Conservation (phyloP, 768 basidiomycete genomes). For the Termitomyces sp. region DNA sequence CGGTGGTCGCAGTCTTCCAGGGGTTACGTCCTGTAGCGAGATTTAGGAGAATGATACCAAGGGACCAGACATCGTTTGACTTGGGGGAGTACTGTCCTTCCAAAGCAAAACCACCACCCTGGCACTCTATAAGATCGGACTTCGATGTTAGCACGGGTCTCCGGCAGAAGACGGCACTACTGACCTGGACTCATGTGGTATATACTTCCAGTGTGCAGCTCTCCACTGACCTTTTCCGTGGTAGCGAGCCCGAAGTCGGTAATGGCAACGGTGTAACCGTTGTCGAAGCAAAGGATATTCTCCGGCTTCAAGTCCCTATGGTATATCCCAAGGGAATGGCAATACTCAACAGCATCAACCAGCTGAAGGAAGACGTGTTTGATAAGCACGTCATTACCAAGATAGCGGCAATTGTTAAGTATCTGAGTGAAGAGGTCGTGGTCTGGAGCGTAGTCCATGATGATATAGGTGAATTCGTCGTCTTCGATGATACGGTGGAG, state of each 20-base stretch:
- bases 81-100: conserved; percentile 75
- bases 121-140: conserved; percentile 66
- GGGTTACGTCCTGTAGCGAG: conserved; percentile 93
- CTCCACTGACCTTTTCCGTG: conserved; percentile 74
- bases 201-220: conserved; percentile 95
- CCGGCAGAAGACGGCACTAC: conserved; percentile 8
- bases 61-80: conserved; percentile 93
- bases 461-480: conserved; percentile 73
- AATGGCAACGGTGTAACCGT: conserved; percentile 72
- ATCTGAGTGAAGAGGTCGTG: conserved; percentile 94
- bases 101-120: conserved; percentile 63
- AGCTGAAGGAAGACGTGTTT: conserved; percentile 90
- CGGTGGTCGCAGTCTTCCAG: conserved; percentile 81
- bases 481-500: conserved; percentile 88
- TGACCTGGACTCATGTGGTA: conserved; percentile 96
- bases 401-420: conserved; percentile 66
- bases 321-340: conserved; percentile 87
- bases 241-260: conserved; percentile 97
- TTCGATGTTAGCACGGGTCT: neutral
- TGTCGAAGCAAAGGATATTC: conserved; percentile 82
- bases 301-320: conserved; percentile 98
- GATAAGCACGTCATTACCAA: conserved; percentile 81
- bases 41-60: conserved; percentile 95
- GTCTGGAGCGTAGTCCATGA: conserved; percentile 90
- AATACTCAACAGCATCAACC: conserved; percentile 89